Evolutionary conservation across 2,329 filamentous ascomycete genomes (phyloP), one percentile per base, ranked within the genome.

Genomic region (Trichoderma koningii): DNA sequence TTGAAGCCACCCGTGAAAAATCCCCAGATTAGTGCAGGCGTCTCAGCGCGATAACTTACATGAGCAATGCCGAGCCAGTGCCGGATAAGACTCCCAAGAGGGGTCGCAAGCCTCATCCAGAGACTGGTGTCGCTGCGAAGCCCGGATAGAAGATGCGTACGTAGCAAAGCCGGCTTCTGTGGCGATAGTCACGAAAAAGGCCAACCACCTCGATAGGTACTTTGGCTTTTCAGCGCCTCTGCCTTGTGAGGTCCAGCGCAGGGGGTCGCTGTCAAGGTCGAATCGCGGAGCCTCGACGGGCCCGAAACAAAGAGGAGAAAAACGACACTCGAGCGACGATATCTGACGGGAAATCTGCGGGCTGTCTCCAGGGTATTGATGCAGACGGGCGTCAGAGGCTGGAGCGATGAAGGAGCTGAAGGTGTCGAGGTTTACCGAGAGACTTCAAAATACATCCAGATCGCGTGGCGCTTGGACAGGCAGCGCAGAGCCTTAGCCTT

Each of bases 391-490:
- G 62, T 66, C 55, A 44, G 38, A 42, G 65, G 61, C 42, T 55
- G 55, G 65, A 55, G 55, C 42, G 62, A 44, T 65, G 65, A 66
- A 65, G 65, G 55, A 67, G 67, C 50, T 61, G 65, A 59, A 61
- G 65, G 61, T 66, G 23, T 65, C 48, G 19, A 66, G 63, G 63
- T 62, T 59, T 60, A 64, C 64, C 50, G 51, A 48, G 63, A 60
- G 44, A 57, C 55, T 63, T 63, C 63, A 67, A 67, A 68, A 68
- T 66, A 69, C 65, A 67, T 64, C 55, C 65, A 66, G 67, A 65
- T 68, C 66, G 68, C 68, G 69, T 69, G 67, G 69, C 69, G 68
- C 65, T 67, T 69, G 62, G 10, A 60, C 65, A 62, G 65, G 44
- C 59, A 30, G 56, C 34, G 44, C 59, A 30, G 56, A 44, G 34